Conservation (phyloP, 768 basidiomycete genomes). For the Pulveroboletus sp. region DNA sequence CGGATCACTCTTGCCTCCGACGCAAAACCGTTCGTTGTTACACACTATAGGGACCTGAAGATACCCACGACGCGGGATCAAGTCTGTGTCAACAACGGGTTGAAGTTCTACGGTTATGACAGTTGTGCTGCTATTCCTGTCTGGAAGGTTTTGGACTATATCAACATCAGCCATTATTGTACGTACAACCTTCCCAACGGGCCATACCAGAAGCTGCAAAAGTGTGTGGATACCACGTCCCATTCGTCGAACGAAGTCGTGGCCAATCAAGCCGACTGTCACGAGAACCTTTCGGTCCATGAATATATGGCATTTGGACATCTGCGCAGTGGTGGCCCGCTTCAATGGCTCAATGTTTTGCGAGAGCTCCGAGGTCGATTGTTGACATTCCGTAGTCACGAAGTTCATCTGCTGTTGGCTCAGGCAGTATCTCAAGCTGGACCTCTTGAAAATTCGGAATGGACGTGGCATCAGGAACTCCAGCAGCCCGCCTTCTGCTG, state of each 20-base stretch:
- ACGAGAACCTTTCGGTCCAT: constrained; percentile 37
- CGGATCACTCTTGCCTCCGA: constrained; percentile 23
- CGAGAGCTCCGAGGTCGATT: constrained; percentile 38
- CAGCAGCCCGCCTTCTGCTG: constrained; percentile 6
- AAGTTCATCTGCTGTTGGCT: constrained; percentile 39
- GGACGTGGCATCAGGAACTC: constrained; percentile 14
- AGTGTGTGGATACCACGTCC: constrained; percentile 31
- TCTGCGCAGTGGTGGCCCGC: constrained; percentile 38
- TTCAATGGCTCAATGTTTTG: constrained; percentile 51
- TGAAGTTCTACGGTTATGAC: constrained; percentile 31
- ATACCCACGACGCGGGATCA: constrained; percentile 15
- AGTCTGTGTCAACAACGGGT: constrained; percentile 29
- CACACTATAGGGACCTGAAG: constrained; percentile 28
- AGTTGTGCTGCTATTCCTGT: constrained; percentile 5
- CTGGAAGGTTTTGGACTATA: constrained; percentile 6
- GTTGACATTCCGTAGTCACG: constrained; percentile 37
- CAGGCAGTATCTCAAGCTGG: constrained; percentile 46
- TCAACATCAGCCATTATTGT: constrained; percentile 21
- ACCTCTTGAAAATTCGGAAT: constrained; percentile 5
- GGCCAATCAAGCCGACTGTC: constrained; percentile 40
- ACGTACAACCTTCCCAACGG: constrained; percentile 30
- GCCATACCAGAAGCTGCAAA: constrained; percentile 35
- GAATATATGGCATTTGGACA: constrained; percentile 43
- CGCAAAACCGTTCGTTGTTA: constrained; percentile 19
- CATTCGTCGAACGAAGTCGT: constrained; percentile 43